Base-by-base conservation (phyloP, 169 alveolate genomes). In the Plasmodium cynomolgi region DNA sequence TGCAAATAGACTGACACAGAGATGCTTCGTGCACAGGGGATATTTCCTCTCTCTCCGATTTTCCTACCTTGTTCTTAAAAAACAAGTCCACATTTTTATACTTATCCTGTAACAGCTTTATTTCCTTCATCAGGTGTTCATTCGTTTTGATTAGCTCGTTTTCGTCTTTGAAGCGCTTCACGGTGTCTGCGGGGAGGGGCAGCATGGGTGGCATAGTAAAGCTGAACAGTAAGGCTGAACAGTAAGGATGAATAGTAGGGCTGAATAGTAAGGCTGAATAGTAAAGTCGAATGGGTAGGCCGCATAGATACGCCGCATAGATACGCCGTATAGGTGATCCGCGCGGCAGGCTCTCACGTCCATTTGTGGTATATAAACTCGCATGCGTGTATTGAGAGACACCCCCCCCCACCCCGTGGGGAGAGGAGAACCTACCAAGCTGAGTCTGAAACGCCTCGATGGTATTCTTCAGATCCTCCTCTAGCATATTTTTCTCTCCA, bases 381-480 rank as follows among this genome's bases (percentile, higher is more conserved):
- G 54, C 11, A 29, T 31, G 39, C 50, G 26, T 58, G 11, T 23
- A 1, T 44, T 44, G 3, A 11, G 6, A 11, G 2, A 44, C 17
- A n/a, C n/a, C n/a, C n/a, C n/a, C n/a, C n/a, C n/a, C n/a, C n/a
- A n/a, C n/a, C n/a, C n/a, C n/a, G n/a, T n/a, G n/a, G n/a, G n/a
- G n/a, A 11, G 13, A 11, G 54, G 3, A 44, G 54, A 44, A n/a
- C 29, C 11, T 74, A 85, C 93, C 93, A 20, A 85, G n/a, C 56
- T 85, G 93, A 8, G 29, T 5, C 72, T 85, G 93, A 54, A 85
- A 85, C 8, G 93, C 93, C 56, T 85, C 86, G n/a, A 85, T 85
- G 1, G 93, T 85, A 34, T 79, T 75, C 41, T 85, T 85, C 6
- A 85, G 62, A n/a, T 85, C 93, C 23, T 85, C 93, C 44, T 85